Base-by-base conservation (phyloP, 2,329 filamentous ascomycete species). In the Waltergamsia citrina region DNA sequence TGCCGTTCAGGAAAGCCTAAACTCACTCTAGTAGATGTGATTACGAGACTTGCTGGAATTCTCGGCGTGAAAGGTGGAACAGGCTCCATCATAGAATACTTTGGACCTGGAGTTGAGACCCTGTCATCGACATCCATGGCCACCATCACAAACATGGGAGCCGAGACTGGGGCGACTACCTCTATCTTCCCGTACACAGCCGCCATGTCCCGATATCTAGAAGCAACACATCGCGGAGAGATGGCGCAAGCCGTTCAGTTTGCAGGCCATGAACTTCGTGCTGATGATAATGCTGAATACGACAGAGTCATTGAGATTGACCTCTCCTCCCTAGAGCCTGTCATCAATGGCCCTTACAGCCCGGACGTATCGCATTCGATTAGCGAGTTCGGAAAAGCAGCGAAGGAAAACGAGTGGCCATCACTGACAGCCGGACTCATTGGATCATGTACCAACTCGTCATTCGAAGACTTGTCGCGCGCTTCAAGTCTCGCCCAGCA, bases 301-400 rank as follows among this genome's bases (percentile, higher is more conserved):
- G 92, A 98, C 62, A 75, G 96, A 66, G 63, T 95, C 47, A 86
- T 96, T 52, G 90, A 95, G 67, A 85, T 98, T 66, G 90, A 98
- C 71, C 77, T 98, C 36, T 82, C 77, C 38, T 83, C 90, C 63
- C 81, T 98, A 32, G 92, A 98, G 71, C 92, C 35, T 24, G 86
- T 96, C 60, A 87, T 98, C 70, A 98, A 98, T 71, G 92, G 92
- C 46, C 92, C 92, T 44, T 96, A 96, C 77, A 98, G 92, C 19
- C 92, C 92, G 41, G 92, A 98, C 77, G 73, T 98, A 65, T 88
- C 87, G 36, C 96, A 90, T 7, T 92, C 92, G 33, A 93, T 98
- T 59, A 94, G 86, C 66, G 90, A 95, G 71, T 94, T 96, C 70
- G 86, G 84, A 64, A 81, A 93, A 54, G 85, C 86, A 47, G 90